phyloP scores from a whole-genome alignment of 371 early-diverging fungal genomes.

The Mucor sp. region DNA sequence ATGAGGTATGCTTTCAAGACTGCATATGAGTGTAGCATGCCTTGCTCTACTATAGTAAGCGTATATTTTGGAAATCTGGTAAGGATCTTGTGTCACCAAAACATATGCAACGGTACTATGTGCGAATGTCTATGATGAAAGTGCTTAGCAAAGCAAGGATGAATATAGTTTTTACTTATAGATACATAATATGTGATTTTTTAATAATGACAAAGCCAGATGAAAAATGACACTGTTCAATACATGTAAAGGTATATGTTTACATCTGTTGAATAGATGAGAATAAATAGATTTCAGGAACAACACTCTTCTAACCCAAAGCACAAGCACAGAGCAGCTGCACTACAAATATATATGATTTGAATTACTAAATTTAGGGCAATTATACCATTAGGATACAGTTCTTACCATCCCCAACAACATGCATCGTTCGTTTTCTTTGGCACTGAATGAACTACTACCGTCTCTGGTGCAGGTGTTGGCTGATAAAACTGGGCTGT shows the following conservation, averaged over 20 bases:
- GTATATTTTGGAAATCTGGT: background rate
- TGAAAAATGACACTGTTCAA: background rate
- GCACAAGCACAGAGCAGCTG: conserved; percentile 25
- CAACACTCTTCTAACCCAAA: conserved; percentile 30
- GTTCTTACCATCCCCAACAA: conserved; percentile 28
- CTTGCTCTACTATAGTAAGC: background rate
- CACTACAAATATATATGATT: conserved; percentile 1
- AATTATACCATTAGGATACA: background rate
- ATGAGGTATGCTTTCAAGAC: too few relatives aligned
- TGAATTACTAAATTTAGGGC: background rate
- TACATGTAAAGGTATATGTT: background rate
- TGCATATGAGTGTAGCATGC: too few relatives aligned
- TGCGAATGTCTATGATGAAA: background rate
- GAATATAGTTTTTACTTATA: background rate
- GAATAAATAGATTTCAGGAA: background rate
- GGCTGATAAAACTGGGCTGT: conserved; percentile 22
- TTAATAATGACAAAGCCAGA: background rate
- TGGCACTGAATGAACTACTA: conserved; percentile 21
- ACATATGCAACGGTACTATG: background rate
- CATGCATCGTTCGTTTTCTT: conserved; percentile 27
- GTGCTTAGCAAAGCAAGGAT: background rate
- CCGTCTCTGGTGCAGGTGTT: conserved; percentile 27
- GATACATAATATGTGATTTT: background rate
- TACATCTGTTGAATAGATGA: background rate
- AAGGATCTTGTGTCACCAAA: background rate